Base-by-base conservation (phyloP, 306 rosid species). In the Cucurbita moschata region DNA sequence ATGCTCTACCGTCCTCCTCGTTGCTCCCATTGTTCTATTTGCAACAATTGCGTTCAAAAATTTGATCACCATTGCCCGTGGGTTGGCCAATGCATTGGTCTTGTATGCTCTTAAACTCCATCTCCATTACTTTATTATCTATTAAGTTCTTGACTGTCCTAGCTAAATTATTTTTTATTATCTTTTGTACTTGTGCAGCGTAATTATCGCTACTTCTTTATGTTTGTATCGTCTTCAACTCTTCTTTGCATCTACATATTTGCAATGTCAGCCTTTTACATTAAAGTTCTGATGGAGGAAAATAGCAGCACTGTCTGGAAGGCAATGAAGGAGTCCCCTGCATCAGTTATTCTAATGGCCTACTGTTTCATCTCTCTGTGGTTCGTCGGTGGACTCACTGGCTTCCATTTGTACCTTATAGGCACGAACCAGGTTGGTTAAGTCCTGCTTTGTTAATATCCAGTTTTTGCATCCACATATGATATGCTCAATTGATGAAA, bases 81-180 rank as follows among this genome's bases (percentile, higher is more conserved):
- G 98, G 96, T 92, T 77, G 98, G 98, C 69, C 98, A 92, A 73
- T 92, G 98, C 90, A 86, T 92, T 79, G 98, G 98, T 72, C 88
- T 90, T 92, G 98, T 92, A 88, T 55, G 88, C 68, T 78, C 65
- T 67, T 56, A 11, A 15, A 42, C 76, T 54, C 38, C 9, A 12
- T 9, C 53, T 73, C 18, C 21, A 55, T 73, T 58, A 18, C 66
- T 11, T 13, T 50, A 49, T 30, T 38, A 23, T 5, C 30, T 16
- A 54, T 54, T 6, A 72, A 16, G 19, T 52, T 72, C 10, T 47
- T 8, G 13, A 16, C 60, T 50, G 23, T 51, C 47, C 23, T 51
- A 50, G 14, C 53, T 71, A 71, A 51, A 52, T 71, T 71, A 71
- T 37, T 50, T 50, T 35, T 18, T 4, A 35, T 71, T 16, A 37